These are phyloP conservation scores for Chlorella sp. DNA, from an alignment of 139 green algal genomes.

Conservation along the genomic window DNA sequence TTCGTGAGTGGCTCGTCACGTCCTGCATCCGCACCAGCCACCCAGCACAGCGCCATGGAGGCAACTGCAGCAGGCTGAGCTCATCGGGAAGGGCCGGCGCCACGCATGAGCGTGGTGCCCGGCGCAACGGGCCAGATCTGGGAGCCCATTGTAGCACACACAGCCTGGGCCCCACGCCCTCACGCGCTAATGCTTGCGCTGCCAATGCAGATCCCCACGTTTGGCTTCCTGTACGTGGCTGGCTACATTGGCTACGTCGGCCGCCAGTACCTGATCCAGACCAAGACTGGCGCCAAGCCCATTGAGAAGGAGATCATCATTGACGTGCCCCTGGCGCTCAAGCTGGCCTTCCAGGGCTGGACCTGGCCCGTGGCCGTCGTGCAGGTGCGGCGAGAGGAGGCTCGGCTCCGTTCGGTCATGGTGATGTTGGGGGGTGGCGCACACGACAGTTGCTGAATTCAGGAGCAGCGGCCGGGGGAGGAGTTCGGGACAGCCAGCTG, in stretches of 20 bases:
- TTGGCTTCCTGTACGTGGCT: slow-evolving; percentile 97
- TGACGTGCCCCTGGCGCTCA: slow-evolving; percentile 83
- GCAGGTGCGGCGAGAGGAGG: slow-evolving; percentile 22
- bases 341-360: slow-evolving; percentile 56
- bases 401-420: background rate
- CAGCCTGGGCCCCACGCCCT: no score
- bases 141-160: background rate
- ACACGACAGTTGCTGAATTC: background rate
- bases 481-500: background rate
- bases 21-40: no score
- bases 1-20: slow-evolving; percentile 81
- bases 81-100: background rate
- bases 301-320: slow-evolving; percentile 98
- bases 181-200: background rate
- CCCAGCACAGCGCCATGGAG: no score
- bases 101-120: background rate
- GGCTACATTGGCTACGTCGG: slow-evolving; percentile 95
- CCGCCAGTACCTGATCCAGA: slow-evolving; percentile 79
- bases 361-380: slow-evolving; percentile 74
- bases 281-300: slow-evolving; percentile 40
- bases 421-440: background rate
- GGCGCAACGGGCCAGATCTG: background rate
- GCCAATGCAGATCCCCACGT: slow-evolving; percentile 76
- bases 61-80: no score
- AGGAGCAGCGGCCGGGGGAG: background rate